A percentile compares a stretch with the other conserved stretches of the same genome.
Conservation (phyloP, 208 protist species). For the Naegleria lovaniensis region DNA sequence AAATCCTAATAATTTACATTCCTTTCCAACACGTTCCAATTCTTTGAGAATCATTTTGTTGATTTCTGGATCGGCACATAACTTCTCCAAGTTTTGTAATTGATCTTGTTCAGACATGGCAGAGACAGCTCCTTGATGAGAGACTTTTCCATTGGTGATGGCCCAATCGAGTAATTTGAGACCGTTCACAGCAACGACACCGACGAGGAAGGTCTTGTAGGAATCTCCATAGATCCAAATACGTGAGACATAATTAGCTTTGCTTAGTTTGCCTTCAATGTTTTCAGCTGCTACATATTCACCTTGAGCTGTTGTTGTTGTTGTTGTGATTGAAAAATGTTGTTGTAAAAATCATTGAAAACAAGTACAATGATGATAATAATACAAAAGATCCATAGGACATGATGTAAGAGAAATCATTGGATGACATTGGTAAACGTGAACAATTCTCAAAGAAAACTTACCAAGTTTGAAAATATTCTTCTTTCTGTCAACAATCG, state of each 20-base stretch:
- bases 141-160: not conserved
- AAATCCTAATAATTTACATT: not conserved
- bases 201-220: not conserved
- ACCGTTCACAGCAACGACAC: not conserved
- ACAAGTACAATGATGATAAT: too few species aligned
- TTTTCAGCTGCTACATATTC: slow-evolving; percentile 28
- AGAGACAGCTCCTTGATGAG: not conserved
- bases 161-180: not conserved
- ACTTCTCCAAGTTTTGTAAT: not conserved
- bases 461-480: slow-evolving; percentile 64
- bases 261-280: not conserved
- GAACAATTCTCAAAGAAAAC: too few species aligned
- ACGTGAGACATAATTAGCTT: not conserved
- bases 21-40: not conserved
- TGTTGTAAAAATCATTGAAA: too few species aligned
- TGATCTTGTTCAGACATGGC: not conserved
- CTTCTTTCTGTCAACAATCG: slow-evolving; percentile 76
- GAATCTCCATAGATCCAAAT: slow-evolving; percentile 19
- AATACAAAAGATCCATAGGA: too few species aligned
- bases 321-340: too few species aligned
- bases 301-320: not conserved
- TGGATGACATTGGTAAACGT: too few species aligned
- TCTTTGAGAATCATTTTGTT: not conserved
- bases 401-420: too few species aligned
- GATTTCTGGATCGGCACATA: not conserved